phyloP scores from a whole-genome alignment of 805 yeast genomes.

The Yueomyces sinensis region DNA sequence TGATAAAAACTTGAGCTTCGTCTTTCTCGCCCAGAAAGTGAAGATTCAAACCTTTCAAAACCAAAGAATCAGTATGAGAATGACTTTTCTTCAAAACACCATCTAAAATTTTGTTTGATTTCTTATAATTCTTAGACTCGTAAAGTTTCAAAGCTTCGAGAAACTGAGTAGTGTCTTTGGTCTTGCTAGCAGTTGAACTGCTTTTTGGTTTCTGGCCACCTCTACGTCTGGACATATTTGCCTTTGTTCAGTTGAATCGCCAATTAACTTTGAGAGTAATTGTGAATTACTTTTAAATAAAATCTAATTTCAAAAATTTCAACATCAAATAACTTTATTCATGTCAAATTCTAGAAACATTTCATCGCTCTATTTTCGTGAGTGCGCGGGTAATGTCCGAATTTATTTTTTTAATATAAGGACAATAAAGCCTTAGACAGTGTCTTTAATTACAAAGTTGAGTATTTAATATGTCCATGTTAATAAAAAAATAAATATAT shows the following conservation, averaged over 20 bases:
- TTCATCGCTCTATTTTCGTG: no score
- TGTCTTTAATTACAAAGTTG: no score
- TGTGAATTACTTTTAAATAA: no score
- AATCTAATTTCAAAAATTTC: no score
- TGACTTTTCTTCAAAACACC: conserved; percentile 62
- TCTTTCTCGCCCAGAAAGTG: conserved; percentile 41
- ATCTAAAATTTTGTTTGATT: conserved; percentile 68
- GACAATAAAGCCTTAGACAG: no score
- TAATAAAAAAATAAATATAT: no score
- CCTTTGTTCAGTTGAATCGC: not conserved
- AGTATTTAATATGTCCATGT: no score
- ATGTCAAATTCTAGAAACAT: no score
- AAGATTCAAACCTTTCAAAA: conserved; percentile 69
- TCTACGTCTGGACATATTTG: conserved; percentile 15
- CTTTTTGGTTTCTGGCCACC: conserved; percentile 6
- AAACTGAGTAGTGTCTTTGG: conserved; percentile 66
- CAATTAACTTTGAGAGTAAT: no score
- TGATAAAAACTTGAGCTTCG: conserved; percentile 52
- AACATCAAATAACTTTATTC: no score
- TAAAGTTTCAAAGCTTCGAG: conserved; percentile 71
- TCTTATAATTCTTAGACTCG: conserved; percentile 78
- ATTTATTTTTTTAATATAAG: no score
- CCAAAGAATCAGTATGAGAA: conserved; percentile 64
- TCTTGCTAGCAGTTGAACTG: conserved; percentile 9
- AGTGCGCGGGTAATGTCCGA: no score